Evolutionary conservation across 345 rosid genomes (phyloP).

Genomic region (Carallia brachiata): DNA sequence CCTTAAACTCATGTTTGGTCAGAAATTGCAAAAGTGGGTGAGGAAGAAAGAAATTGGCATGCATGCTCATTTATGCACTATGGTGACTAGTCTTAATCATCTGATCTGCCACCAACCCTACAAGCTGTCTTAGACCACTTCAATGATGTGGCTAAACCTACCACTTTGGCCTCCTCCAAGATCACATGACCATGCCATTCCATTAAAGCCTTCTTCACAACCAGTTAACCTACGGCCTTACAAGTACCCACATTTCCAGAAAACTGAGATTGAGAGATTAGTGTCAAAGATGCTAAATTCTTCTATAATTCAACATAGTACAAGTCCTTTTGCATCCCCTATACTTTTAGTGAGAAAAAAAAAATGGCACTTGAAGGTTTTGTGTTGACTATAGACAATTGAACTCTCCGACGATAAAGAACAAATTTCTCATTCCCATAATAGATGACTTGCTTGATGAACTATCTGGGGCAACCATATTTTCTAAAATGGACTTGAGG

Average conservation of each 20-base stretch:
- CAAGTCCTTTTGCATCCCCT: background rate
- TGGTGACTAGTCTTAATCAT: too few relatives aligned
- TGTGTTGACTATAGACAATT: background rate
- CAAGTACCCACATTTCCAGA: background rate
- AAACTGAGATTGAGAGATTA: background rate
- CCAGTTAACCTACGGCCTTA: background rate
- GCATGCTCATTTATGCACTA: too few relatives aligned
- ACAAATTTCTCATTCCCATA: background rate
- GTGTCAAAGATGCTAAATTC: background rate
- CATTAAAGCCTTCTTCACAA: too few relatives aligned
- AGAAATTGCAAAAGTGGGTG: too few relatives aligned
- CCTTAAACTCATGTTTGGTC: too few relatives aligned
- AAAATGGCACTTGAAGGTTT: background rate
- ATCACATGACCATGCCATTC: too few relatives aligned
- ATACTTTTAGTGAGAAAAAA: background rate
- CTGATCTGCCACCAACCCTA: too few relatives aligned
- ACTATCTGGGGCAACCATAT: background rate
- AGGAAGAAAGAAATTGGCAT: too few relatives aligned
- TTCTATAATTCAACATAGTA: background rate
- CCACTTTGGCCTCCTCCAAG: too few relatives aligned
- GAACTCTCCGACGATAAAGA: background rate
- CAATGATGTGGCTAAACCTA: too few relatives aligned
- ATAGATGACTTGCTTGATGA: background rate
- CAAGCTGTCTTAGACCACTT: too few relatives aligned
- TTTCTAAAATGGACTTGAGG: background rate